Percentiles rank a stretch among this genome's conserved stretches.
These are phyloP conservation scores for Crithidia bombi DNA, from an alignment of 208 protist genomes.

Conservation along the genomic window DNA sequence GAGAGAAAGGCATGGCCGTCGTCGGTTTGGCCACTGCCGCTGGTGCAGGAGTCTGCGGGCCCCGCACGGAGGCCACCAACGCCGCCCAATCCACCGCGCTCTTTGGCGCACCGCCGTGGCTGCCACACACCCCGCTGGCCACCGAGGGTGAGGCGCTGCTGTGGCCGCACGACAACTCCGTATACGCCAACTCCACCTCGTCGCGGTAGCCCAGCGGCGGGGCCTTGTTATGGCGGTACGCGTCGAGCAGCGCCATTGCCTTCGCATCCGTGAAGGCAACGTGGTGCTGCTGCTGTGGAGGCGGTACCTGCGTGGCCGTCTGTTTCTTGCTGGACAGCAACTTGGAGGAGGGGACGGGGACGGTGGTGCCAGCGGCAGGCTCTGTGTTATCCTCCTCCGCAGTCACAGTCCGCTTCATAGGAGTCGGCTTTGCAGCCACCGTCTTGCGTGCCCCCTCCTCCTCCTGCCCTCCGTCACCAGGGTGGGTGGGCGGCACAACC, in stretches of 20 bases:
- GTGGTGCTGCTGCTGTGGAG: constrained; percentile 6
- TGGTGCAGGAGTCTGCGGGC: background rate
- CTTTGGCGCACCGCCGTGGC: background rate
- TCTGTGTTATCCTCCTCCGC: background rate
- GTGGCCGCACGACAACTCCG: constrained; percentile 34
- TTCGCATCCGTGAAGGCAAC: constrained; percentile 17
- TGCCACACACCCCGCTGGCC: constrained; percentile 11
- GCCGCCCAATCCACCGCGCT: constrained; percentile 33
- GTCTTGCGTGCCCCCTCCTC: constrained; percentile 26
- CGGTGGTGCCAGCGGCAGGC: background rate
- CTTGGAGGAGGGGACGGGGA: background rate
- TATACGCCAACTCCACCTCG: constrained; percentile 37
- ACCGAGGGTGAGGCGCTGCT: constrained; percentile 33
- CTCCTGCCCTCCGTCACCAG: background rate
- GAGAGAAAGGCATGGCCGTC: constrained; percentile 2
- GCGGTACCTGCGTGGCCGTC: background rate
- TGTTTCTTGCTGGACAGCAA: too few species aligned
- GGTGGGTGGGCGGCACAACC: background rate
- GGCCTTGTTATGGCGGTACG: constrained; percentile 13
- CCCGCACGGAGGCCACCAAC: constrained; percentile 25
- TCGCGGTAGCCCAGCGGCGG: constrained; percentile 8
- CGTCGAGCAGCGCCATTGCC: constrained; percentile 17
- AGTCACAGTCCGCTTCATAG: background rate
- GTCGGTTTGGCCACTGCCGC: background rate
- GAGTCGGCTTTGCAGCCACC: constrained; percentile 22